These are phyloP conservation scores for Dothideomycetidae sp. DNA, from an alignment of 2,329 filamentous ascomycete genomes.

Conservation along the genomic window DNA sequence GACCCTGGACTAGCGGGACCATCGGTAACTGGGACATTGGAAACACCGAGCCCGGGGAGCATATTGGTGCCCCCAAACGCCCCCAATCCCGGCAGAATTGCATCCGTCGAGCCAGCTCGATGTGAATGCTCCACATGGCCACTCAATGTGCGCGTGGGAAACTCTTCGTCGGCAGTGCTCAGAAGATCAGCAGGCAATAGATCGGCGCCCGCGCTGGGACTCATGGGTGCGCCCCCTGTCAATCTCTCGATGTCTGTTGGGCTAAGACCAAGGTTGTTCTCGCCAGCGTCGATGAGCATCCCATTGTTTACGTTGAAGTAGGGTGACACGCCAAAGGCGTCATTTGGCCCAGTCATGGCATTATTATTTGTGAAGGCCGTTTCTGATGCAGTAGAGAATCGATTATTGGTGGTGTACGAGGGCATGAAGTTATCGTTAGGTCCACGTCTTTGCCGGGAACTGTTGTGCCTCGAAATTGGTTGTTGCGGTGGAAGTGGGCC, in stretches of 20 bases:
- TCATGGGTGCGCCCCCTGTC: slow-evolving; percentile 55
- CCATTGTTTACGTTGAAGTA: slow-evolving; percentile 47
- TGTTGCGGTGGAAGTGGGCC: slow-evolving; percentile 18
- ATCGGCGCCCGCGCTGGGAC: slow-evolving; percentile 55
- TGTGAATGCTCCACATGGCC: slow-evolving; percentile 15
- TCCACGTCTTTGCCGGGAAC: slow-evolving; percentile 23
- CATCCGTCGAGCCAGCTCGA: slow-evolving; percentile 12
- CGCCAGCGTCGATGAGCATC: slow-evolving; percentile 36
- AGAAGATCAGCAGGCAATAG: slow-evolving; percentile 54
- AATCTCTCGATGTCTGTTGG: slow-evolving; percentile 49
- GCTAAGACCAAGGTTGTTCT: slow-evolving; percentile 35
- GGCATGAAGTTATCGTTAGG: slow-evolving; percentile 19
- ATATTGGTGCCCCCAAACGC: slow-evolving; percentile 28
- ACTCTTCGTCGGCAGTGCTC: slow-evolving; percentile 19
- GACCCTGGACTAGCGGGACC: slow-evolving; percentile 32
- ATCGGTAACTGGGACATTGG: slow-evolving; percentile 14
- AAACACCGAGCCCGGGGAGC: slow-evolving; percentile 19
- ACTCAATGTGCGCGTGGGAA: slow-evolving; percentile 1
- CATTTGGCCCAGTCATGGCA: slow-evolving; percentile 33
- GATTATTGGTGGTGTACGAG: slow-evolving; percentile 22
- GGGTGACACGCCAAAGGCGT: slow-evolving; percentile 33
- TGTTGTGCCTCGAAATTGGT: slow-evolving; percentile 12
- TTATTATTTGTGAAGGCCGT: slow-evolving; percentile 33
- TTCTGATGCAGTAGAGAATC: slow-evolving; percentile 27
- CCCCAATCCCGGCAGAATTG: slow-evolving; percentile 22